These are phyloP conservation scores for Peniophora sp. DNA, from an alignment of 1,284 basidiomycete genomes.

Conservation along the genomic window DNA sequence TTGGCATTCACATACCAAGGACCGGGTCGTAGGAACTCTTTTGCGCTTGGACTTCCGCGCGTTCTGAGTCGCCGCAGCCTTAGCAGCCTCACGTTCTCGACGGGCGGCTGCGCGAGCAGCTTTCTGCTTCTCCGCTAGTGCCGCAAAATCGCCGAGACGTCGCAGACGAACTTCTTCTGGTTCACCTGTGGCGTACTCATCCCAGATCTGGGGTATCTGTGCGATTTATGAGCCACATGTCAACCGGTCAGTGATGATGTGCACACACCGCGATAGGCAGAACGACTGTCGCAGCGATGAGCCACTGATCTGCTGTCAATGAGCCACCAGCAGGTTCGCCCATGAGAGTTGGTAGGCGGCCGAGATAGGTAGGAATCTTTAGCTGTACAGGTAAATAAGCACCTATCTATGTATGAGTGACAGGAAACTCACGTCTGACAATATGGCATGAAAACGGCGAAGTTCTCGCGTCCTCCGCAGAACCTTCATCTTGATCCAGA, in stretches of 20 bases:
- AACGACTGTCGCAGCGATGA: slow-evolving; percentile 17
- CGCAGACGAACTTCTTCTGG: not conserved
- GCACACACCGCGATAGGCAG: slow-evolving; percentile 19
- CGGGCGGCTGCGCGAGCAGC: not conserved
- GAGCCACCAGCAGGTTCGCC: slow-evolving; percentile 26
- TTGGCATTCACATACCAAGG: too few species aligned
- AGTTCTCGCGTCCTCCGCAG: slow-evolving; percentile 16
- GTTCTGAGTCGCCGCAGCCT: not conserved
- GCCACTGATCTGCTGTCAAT: slow-evolving; percentile 27
- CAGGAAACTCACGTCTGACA: slow-evolving; percentile 13
- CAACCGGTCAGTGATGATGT: not conserved
- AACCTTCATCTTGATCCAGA: slow-evolving; percentile 18
- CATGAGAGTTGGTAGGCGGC: slow-evolving; percentile 20
- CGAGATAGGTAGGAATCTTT: slow-evolving; percentile 14
- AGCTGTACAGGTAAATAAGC: not conserved
- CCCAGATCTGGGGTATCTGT: slow-evolving; percentile 18
- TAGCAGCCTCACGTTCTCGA: not conserved
- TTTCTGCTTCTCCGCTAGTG: not conserved
- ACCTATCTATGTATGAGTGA: too few species aligned
- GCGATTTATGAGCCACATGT: slow-evolving; percentile 1
- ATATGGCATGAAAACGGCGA: slow-evolving; percentile 15
- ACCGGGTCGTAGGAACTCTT: not conserved
- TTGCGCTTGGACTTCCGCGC: not conserved
- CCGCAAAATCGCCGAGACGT: not conserved
- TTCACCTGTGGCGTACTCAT: slow-evolving; percentile 6